Percentiles rank a stretch among this genome's conserved stretches.
phyloP scores from a whole-genome alignment of 2,329 filamentous ascomycete species.

The Cladosporium sp. region DNA sequence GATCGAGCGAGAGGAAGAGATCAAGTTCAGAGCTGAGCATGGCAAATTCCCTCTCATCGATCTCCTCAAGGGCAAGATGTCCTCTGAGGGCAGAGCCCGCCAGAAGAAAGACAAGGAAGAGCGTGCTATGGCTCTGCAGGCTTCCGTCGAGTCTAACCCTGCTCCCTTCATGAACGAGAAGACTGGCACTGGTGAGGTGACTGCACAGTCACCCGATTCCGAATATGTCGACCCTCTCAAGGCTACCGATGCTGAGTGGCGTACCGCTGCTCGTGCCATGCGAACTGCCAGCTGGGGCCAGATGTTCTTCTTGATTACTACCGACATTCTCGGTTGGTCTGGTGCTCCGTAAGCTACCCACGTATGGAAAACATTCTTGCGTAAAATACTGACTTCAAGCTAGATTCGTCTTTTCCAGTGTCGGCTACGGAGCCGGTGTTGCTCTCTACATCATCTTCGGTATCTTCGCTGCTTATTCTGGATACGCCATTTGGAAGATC shows the following conservation, averaged over 20 bases:
- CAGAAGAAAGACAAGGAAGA: slow-evolving; percentile 21
- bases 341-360: slow-evolving; percentile 29
- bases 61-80: slow-evolving; percentile 21
- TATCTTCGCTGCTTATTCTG: slow-evolving; percentile 31
- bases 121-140: slow-evolving; percentile 6
- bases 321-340: slow-evolving; percentile 43
- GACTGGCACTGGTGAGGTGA: neutral
- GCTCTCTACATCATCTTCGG: slow-evolving; percentile 43
- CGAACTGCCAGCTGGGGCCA: slow-evolving; percentile 39
- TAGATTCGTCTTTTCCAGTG: slow-evolving; percentile 17
- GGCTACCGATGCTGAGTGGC: slow-evolving; percentile 37
- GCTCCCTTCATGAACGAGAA: slow-evolving; percentile 3
- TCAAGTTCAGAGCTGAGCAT: slow-evolving; percentile 4
- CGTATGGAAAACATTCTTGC: no score
- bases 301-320: slow-evolving; percentile 48
- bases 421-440: slow-evolving; percentile 39
- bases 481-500: slow-evolving; percentile 32
- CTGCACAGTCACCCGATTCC: neutral
- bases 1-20: slow-evolving; percentile 23
- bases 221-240: slow-evolving; percentile 20
- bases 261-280: slow-evolving; percentile 36
- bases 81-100: slow-evolving; percentile 18
- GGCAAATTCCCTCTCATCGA: slow-evolving; percentile 17
- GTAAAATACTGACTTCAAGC: neutral
- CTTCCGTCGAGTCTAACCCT: slow-evolving; percentile 3